Percentiles rank a stretch among this genome's conserved stretches.
These are phyloP conservation scores for Hyphodiscus hymeniophilus DNA, from an alignment of 495 filamentous ascomycete species.

Conservation along the genomic window DNA sequence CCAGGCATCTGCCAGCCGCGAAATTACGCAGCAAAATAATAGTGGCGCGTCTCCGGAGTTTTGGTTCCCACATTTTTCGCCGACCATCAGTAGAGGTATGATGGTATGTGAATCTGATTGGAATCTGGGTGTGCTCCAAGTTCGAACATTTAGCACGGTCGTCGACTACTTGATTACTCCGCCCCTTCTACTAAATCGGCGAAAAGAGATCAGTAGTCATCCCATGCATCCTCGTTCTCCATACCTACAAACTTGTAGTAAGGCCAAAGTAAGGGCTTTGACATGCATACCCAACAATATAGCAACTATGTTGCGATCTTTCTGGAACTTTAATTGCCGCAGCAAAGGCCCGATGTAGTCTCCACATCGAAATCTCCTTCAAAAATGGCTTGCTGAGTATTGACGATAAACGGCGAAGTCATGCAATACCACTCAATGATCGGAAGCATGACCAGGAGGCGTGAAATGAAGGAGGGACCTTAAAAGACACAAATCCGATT, in stretches of 20 bases:
- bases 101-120: slow-evolving; percentile 28
- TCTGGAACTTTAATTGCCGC: not conserved
- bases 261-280: not conserved
- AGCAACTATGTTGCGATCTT: not conserved
- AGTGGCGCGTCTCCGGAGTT: slow-evolving; percentile 32
- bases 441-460: not conserved
- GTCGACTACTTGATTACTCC: not conserved
- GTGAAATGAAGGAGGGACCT: not conserved
- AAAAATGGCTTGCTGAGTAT: not conserved
- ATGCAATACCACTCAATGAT: not conserved
- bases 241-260: not conserved
- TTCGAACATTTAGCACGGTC: not conserved
- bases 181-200: not conserved
- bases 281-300: not conserved
- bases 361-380: too few species aligned
- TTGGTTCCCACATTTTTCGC: slow-evolving; percentile 32
- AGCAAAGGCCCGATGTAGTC: too few species aligned
- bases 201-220: not conserved
- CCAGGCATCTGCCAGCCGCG: slow-evolving; percentile 38
- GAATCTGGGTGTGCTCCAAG: not conserved
- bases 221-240: not conserved
- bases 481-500: not conserved
- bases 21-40: slow-evolving; percentile 23
- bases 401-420: not conserved
- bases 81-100: slow-evolving; percentile 27